Conservation (phyloP, 208 protist species). For the Leishmania gerbilli region DNA sequence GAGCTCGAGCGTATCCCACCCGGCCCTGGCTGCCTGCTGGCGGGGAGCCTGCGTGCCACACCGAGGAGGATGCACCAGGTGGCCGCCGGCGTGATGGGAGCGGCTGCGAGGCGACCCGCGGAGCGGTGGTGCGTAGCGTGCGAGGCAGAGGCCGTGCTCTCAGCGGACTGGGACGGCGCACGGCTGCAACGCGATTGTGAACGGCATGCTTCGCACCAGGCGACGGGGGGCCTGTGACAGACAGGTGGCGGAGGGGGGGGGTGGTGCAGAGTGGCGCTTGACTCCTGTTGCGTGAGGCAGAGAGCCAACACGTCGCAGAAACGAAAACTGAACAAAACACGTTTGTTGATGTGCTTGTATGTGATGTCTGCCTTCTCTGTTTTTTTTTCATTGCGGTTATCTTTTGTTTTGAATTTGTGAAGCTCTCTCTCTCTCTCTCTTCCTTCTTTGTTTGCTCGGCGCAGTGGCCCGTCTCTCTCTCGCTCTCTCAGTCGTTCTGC, state of each 20-base stretch:
- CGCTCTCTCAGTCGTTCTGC: background rate
- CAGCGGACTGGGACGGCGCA: background rate
- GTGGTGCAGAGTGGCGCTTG: background rate
- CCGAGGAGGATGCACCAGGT: background rate
- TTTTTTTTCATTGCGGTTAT: background rate
- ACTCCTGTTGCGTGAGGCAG: background rate
- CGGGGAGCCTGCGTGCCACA: background rate
- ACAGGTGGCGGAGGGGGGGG: background rate
- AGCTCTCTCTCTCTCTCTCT: background rate
- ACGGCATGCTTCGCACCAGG: background rate
- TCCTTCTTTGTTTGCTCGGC: background rate
- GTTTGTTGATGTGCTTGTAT: background rate
- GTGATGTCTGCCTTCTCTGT: background rate
- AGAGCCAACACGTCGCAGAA: too few species aligned
- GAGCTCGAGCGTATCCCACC: background rate
- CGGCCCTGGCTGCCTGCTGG: background rate
- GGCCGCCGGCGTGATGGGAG: background rate
- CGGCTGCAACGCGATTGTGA: background rate
- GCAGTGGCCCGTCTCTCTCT: background rate
- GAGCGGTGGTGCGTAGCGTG: background rate
- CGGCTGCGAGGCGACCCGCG: background rate
- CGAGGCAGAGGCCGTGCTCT: background rate
- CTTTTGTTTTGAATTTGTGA: background rate
- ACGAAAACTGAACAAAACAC: conserved; percentile 5
- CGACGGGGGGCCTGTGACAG: background rate